A percentile compares a stretch with the other conserved stretches of the same genome.
phyloP scores from a whole-genome alignment of 768 basidiomycete species.

The Amanita subjunquillea region DNA sequence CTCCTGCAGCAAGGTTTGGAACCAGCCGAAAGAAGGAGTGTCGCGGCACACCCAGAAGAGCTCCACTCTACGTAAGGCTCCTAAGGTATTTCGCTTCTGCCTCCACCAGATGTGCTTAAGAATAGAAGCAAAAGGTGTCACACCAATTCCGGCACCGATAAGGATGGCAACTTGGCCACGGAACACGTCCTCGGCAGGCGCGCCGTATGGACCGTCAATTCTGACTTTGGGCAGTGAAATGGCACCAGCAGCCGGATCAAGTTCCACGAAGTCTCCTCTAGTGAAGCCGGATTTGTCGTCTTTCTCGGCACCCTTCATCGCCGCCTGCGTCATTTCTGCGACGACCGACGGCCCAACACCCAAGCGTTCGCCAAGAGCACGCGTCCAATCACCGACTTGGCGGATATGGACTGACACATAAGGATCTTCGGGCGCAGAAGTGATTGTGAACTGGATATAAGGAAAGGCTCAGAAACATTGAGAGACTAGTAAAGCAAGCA shows the following conservation, averaged over 20 bases:
- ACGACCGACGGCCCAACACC: slow-evolving; percentile 74
- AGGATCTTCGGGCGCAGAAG: slow-evolving; percentile 89
- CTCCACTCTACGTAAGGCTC: slow-evolving; percentile 79
- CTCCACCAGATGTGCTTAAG: slow-evolving; percentile 95
- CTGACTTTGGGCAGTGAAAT: slow-evolving; percentile 57
- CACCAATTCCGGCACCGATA: slow-evolving; percentile 91
- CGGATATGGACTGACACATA: slow-evolving; percentile 89
- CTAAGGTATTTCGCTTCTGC: slow-evolving; percentile 68
- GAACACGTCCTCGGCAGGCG: slow-evolving; percentile 88
- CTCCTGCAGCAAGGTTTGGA: slow-evolving; percentile 80
- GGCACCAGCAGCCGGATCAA: slow-evolving; percentile 41
- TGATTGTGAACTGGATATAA: slow-evolving; percentile 72
- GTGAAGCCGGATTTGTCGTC: slow-evolving; percentile 32
- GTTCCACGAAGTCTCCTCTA: slow-evolving; percentile 77
- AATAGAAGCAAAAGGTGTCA: slow-evolving; percentile 92
- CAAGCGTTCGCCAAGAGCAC: slow-evolving; percentile 74
- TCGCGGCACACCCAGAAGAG: slow-evolving; percentile 94
- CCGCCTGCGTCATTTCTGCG: slow-evolving; percentile 66
- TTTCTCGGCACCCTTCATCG: slow-evolving; percentile 70
- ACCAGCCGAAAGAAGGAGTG: slow-evolving; percentile 98
- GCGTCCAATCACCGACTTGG: slow-evolving; percentile 87
- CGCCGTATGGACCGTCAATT: slow-evolving; percentile 89
- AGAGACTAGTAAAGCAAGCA: slow-evolving; percentile 9
- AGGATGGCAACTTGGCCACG: slow-evolving; percentile 81
- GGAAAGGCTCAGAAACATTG: slow-evolving; percentile 1